Base-by-base conservation (phyloP, 2,329 filamentous ascomycete genomes). In the Aspergillus transmontanensis region DNA sequence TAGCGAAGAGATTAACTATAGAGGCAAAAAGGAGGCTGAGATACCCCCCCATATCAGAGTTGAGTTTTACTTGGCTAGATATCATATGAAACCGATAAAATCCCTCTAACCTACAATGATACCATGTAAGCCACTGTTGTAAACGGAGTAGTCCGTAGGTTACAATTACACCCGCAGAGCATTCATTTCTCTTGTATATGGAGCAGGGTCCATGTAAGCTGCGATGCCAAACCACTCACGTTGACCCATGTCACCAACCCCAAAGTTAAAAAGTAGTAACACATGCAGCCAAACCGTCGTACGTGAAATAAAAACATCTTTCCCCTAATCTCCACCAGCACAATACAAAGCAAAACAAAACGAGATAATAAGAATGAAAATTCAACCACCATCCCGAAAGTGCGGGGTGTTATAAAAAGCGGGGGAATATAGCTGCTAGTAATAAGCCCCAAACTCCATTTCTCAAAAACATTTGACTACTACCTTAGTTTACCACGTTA, bases 41-140 rank as follows among this genome's bases (percentile, higher is more conserved):
- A 66, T 65, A 65, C 63, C 65, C 63, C 65, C 63, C 26, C 16
- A 48, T 48, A 58, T 65, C 56, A 61, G 61, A 62, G 55, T 39
- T 59, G 26, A 62, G 50, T 58, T 41, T 63, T 64, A 39, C 50
- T 61, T 64, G 62, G 55, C 39, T 64, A 66, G 57, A 66, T 54
- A 28, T 28, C 26, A 28, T 28, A 50, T 45, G 46, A 57, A 41
- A n/a, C 6, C n/a, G 46, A 45, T 60, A 19, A 34, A 54, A 21
- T 19, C 32, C 12, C 51, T 19, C 39, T 16, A n/a, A 7, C 9
- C 39, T 46, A n/a, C n/a, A 46, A 23, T 5, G 11, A 23, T 46
- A 5, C 43, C 43, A 21, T 46, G n/a, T 23, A 34, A 34, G 50
- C 19, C n/a, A 53, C 23, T 28, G 16, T 48, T 48, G 26, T 12